These are phyloP conservation scores for Lachnellula suecica DNA, from an alignment of 2,329 filamentous ascomycete species.

Conservation along the genomic window DNA sequence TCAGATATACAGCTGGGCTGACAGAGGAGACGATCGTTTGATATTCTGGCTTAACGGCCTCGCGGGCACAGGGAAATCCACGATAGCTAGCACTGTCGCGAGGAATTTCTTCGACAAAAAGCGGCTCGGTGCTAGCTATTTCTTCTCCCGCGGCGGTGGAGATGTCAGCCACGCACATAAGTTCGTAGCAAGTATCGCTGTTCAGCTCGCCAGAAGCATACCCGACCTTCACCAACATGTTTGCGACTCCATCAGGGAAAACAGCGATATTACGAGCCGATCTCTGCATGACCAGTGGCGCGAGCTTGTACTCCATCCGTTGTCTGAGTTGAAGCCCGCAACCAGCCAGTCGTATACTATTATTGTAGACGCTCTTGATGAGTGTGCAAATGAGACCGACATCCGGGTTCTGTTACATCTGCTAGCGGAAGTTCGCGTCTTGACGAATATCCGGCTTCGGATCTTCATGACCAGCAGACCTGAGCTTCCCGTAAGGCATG, in stretches of 20 bases:
- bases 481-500: constrained; percentile 23
- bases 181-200: constrained; percentile 14
- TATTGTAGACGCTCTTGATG: too few species aligned
- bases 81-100: constrained; percentile 19
- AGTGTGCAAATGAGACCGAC: too few species aligned
- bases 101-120: constrained; percentile 3
- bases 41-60: constrained; percentile 37
- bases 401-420: too few species aligned
- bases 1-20: constrained; percentile 24
- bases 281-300: constrained; percentile 42
- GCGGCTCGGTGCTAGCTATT: constrained; percentile 27
- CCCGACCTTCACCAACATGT: constrained; percentile 3
- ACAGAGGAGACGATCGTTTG: constrained; percentile 4
- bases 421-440: constrained; percentile 13
- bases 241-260: constrained; percentile 4
- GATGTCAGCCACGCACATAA: constrained; percentile 13
- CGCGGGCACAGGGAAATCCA: constrained; percentile 21
- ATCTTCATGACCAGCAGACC: constrained; percentile 32
- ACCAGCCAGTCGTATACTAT: too few species aligned
- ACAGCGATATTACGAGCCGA: constrained; percentile 8
- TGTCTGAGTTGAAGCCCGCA: constrained; percentile 34
- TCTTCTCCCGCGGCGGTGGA: constrained; percentile 32
- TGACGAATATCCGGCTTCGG: constrained; percentile 20
- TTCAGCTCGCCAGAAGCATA: constrained; percentile 7
- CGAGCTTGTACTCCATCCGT: constrained; percentile 41